Evolutionary conservation across 805 yeast species (phyloP).

Genomic region (Candida taoyuanica): DNA sequence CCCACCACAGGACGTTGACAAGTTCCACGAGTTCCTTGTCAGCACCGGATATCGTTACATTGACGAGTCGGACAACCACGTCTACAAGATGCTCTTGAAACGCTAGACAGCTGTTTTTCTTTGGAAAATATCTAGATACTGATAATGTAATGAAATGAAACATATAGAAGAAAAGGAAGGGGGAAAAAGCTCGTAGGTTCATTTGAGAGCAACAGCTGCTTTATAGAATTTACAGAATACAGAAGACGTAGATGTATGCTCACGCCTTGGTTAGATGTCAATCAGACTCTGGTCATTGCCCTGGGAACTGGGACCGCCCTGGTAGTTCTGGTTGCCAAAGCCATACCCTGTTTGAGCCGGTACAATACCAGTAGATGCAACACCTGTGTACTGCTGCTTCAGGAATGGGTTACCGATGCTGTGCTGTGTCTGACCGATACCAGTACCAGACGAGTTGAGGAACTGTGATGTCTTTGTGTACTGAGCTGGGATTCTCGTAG

Average conservation of each 20-base stretch:
- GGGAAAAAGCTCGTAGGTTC: no score
- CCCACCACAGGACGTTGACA: slow-evolving; percentile 62
- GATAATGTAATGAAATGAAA: no score
- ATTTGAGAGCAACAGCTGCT: no score
- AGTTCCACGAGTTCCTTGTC: slow-evolving; percentile 63
- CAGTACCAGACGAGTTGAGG: slow-evolving; percentile 86
- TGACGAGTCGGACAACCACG: slow-evolving; percentile 82
- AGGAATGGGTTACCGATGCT: slow-evolving; percentile 35
- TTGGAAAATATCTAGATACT: not conserved
- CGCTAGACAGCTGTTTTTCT: slow-evolving; percentile 10
- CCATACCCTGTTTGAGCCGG: slow-evolving; percentile 93
- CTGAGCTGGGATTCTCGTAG: slow-evolving; percentile 84
- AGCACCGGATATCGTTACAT: slow-evolving; percentile 69
- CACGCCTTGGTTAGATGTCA: slow-evolving; percentile 24
- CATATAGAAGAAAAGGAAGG: not conserved
- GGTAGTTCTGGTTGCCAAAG: slow-evolving; percentile 66
- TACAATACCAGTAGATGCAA: slow-evolving; percentile 58
- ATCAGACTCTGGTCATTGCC: slow-evolving; percentile 27
- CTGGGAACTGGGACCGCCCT: slow-evolving; percentile 8
- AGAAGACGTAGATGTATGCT: no score
- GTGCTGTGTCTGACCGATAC: slow-evolving; percentile 35
- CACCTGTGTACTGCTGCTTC: slow-evolving; percentile 70
- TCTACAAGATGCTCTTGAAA: slow-evolving; percentile 74
- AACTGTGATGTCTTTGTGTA: slow-evolving; percentile 79
- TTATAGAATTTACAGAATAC: not conserved